Evolutionary conservation across 2,329 filamentous ascomycete genomes (phyloP).

Genomic region (Colletotrichum scovillei): DNA sequence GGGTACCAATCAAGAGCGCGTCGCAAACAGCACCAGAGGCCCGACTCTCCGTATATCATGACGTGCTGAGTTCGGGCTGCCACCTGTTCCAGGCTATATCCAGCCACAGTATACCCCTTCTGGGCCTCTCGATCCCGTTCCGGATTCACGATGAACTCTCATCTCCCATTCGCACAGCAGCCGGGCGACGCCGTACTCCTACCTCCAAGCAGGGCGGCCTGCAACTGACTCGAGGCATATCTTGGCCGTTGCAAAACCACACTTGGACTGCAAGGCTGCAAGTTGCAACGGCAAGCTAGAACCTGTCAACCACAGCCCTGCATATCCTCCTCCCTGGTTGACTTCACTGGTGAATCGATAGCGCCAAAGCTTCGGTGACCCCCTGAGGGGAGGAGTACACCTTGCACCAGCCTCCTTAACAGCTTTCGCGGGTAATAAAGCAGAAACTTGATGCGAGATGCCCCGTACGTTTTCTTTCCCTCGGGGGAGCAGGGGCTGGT

Average conservation of each 20-base stretch:
- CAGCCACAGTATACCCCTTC: background rate
- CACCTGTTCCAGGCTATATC: background rate
- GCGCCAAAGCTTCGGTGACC: slow-evolving; percentile 24
- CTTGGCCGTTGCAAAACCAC: background rate
- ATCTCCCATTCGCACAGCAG: background rate
- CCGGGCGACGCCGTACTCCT: background rate
- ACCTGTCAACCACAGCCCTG: background rate
- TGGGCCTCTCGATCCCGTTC: background rate
- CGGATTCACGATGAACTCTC: background rate
- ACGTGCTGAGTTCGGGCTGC: background rate
- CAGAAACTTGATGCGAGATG: slow-evolving; percentile 9
- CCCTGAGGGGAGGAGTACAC: slow-evolving; percentile 17
- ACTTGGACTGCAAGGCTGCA: background rate
- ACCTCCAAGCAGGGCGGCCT: background rate
- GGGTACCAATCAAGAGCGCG: too few species aligned
- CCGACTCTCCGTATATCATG: background rate
- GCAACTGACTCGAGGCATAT: background rate
- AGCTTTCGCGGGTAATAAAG: slow-evolving; percentile 10
- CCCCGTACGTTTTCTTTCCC: background rate
- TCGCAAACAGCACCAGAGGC: background rate
- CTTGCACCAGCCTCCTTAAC: background rate
- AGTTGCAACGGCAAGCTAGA: background rate
- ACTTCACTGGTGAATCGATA: slow-evolving; percentile 16
- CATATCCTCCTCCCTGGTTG: background rate
- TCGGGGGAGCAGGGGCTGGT: slow-evolving; percentile 5